phyloP scores from a whole-genome alignment of 2,329 filamentous ascomycete species.

The Dactylellina haptotyla region DNA sequence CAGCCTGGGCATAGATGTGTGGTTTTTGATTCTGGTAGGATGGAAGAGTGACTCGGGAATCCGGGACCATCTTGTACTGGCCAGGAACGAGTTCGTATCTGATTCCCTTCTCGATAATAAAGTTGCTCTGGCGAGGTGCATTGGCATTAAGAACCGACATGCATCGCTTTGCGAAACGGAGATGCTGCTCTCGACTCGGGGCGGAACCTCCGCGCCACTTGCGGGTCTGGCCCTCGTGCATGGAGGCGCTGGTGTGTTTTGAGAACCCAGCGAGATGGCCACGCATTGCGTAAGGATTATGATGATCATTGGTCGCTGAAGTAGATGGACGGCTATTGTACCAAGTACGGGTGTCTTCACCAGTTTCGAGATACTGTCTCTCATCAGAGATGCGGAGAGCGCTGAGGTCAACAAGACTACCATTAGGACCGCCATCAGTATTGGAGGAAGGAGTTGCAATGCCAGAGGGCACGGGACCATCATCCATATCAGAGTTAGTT shows the following conservation, averaged over 20 bases:
- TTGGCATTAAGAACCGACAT: conserved; percentile 57
- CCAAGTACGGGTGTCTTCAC: conserved; percentile 22
- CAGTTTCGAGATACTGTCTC: not conserved
- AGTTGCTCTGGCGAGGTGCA: conserved; percentile 57
- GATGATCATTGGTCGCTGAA: conserved; percentile 20
- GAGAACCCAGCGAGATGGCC: conserved; percentile 42
- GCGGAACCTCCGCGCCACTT: conserved; percentile 57
- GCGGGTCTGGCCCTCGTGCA: conserved; percentile 35
- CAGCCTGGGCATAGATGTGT: conserved; percentile 45
- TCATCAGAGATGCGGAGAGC: conserved; percentile 42
- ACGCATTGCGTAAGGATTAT: conserved; percentile 31
- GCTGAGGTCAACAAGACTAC: conserved; percentile 38
- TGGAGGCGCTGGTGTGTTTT: conserved; percentile 25
- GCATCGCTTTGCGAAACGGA: conserved; percentile 58
- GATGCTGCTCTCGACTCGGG: conserved; percentile 56
- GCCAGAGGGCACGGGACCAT: conserved; percentile 36
- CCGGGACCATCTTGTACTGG: conserved; percentile 56
- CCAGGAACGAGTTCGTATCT: conserved; percentile 57
- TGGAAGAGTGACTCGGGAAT: conserved; percentile 41
- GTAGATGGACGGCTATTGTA: conserved; percentile 49
- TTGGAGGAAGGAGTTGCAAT: conserved; percentile 33
- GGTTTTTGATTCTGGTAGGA: conserved; percentile 47
- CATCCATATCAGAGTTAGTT: conserved; percentile 44
- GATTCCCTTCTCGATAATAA: conserved; percentile 57
- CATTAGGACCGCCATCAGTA: conserved; percentile 14